Evolutionary conservation across 2,329 filamentous ascomycete species (phyloP), one percentile per base, ranked within the genome.

Genomic region (Pseudocercospora ulei): DNA sequence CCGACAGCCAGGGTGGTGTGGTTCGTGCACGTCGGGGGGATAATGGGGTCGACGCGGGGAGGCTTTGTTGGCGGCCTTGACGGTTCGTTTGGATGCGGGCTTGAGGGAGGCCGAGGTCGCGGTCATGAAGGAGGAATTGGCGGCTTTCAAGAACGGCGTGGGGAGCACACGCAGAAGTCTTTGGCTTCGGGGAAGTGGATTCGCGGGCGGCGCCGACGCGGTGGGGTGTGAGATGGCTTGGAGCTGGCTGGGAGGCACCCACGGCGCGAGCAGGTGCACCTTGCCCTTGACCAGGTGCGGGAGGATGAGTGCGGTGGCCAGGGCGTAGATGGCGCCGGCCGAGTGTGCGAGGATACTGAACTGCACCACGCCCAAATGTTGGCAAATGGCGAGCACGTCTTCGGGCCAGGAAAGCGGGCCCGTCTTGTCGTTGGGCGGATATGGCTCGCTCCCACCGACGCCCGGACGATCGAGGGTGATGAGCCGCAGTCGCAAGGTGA

Each of bases 261-360:
- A 95, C 0, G 90, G 90, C 0, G 90, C 88, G 5, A 98, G 72
- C 2, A 98, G 74, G 61, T 98, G 90, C 39, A 98, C 90, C 37
- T 85, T 80, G 12, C 90, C 90, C 4, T 87, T 80, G 45, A 98
- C 92, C 56, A 95, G 84, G 54, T 95, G 87, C 3, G 90, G 90
- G 75, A 98, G 93, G 28, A 90, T 82, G 28, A 98, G 69, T 0
- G 90, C 90, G 0, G 90, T 96, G 0, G 90, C 90, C 11, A 98
- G 73, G 1, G 90, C 90, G 57, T 98, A 98, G 36, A 98, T 93
- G n/a, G 90, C 88, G 9, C 90, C 90, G 1, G 90, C 90, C 0
- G 88, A 96, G 61, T 98, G 90, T 1, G 90, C 90, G 1, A 98
- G 72, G 12, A 98, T 82, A 4, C 88, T 96, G 58, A 98, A 98